Evolutionary conservation across 2,329 filamentous ascomycete genomes (phyloP), one percentile per base, ranked within the genome.

Genomic region (Hypoxylon sp.): DNA sequence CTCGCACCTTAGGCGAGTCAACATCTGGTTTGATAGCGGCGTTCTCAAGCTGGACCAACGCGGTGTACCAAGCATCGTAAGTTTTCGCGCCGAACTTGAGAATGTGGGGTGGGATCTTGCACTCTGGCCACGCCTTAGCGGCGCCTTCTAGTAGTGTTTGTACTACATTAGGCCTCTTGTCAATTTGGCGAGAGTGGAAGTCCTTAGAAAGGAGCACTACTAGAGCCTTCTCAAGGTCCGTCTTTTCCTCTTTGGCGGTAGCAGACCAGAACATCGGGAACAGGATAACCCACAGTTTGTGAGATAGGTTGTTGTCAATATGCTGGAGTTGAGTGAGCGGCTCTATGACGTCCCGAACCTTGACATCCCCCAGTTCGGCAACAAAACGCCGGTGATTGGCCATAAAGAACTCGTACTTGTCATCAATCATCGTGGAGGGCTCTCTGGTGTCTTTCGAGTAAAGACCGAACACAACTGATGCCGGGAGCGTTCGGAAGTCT

Each of bases 61-160:
- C 93, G n/a, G 93, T 94, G 78, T 99, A 99, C 97, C 96, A 99
- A 0, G 92, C 93, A 79, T 98, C 94, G 77, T 97, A 99, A 0
- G 93, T 97, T 79, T 93, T 93, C 19, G 94, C 95, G 62, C 97
- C 88, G 74, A 94, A 98, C 78, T 99, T 99, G 82, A 99, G 89
- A 39, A 98, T 93, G 76, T 99, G 96, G 0, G 96, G 93, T 6
- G 96, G 96, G 54, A 99, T 90, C 80, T 96, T 97, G 81, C 96
- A 97, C 21, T 93, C 88, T 0, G 96, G 95, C 82, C 88, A 92
- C 1, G 94, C 91, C 75, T 91, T 92, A 13, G 94, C 93, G 37
- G 93, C 92, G 44, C 93, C 96, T 74, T 97, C 93, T 5, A 99
- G 86, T 64, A 99, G 86, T 6, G 94, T 96, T 75, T 98, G 93